Conservation (phyloP, 2,329 filamentous ascomycete species). For the Tricladium varicosporioides region DNA sequence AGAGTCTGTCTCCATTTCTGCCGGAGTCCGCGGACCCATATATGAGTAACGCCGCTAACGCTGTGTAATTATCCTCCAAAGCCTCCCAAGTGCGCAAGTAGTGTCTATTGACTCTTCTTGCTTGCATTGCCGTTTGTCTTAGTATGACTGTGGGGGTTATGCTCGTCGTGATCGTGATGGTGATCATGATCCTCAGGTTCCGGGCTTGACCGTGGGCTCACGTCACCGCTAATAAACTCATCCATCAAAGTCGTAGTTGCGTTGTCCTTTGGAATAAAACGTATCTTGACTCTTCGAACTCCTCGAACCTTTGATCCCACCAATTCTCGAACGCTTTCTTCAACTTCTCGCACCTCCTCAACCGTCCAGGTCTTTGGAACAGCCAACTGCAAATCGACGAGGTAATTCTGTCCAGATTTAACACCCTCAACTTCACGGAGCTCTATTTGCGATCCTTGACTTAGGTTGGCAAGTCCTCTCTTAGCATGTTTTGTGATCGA, state of each 20-base stretch:
- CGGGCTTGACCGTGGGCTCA: conserved; percentile 54
- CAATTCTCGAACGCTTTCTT: conserved; percentile 68
- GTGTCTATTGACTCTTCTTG: conserved; percentile 30
- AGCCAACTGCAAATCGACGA: conserved; percentile 84
- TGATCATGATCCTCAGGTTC: conserved; percentile 57
- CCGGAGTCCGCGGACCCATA: background rate
- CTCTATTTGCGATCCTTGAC: conserved; percentile 58
- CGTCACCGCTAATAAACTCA: conserved; percentile 71
- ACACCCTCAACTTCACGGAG: conserved; percentile 80
- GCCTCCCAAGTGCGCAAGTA: conserved; percentile 17
- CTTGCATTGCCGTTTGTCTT: conserved; percentile 26
- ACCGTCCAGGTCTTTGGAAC: conserved; percentile 78
- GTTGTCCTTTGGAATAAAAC: conserved; percentile 73
- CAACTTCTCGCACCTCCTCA: conserved; percentile 65
- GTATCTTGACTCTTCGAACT: conserved; percentile 77
- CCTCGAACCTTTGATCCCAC: conserved; percentile 79
- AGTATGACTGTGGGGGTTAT: conserved; percentile 34
- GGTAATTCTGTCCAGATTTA: conserved; percentile 95
- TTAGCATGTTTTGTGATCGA: conserved; percentile 66
- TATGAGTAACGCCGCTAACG: background rate
- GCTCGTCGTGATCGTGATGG: conserved; percentile 41
- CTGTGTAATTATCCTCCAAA: background rate
- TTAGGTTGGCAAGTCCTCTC: conserved; percentile 55
- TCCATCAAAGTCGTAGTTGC: conserved; percentile 62
- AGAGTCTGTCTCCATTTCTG: conserved; percentile 12